phyloP scores from a whole-genome alignment of 1,284 basidiomycete genomes.

The Pseudozyma flocculosa region DNA sequence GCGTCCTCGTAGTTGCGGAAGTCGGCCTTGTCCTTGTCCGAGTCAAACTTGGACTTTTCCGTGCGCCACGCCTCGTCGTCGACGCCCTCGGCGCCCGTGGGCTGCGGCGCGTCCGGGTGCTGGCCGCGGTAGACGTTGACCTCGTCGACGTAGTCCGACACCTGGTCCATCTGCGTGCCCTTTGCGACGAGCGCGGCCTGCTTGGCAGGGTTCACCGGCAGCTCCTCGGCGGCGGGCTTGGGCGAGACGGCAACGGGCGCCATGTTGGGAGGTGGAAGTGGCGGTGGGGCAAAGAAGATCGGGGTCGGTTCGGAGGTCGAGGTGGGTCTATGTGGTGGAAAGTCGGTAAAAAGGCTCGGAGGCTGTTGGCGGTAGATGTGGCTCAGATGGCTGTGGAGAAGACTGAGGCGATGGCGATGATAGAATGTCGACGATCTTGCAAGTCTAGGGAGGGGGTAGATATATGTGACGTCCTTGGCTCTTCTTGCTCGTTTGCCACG shows the following conservation, averaged over 20 bases:
- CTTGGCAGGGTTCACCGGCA: not conserved
- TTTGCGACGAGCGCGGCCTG: conserved; percentile 3
- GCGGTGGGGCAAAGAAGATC: no score
- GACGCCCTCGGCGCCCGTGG: not conserved
- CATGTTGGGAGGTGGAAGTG: no score
- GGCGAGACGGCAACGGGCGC: not conserved
- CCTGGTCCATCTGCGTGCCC: conserved; percentile 27
- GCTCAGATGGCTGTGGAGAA: no score
- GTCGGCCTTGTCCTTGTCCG: conserved; percentile 71
- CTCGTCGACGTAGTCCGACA: conserved; percentile 37
- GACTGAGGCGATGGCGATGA: no score
- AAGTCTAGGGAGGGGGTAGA: no score
- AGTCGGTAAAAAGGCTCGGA: no score
- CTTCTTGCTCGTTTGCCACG: no score
- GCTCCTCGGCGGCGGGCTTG: not conserved
- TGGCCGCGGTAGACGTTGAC: conserved; percentile 39
- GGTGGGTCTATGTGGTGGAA: no score
- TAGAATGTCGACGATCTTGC: no score
- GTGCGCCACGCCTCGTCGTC: conserved; percentile 28
- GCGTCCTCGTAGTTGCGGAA: conserved; percentile 64
- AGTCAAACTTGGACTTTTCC: conserved; percentile 66
- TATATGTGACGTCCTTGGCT: no score
- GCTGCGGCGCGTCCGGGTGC: conserved; percentile 26
- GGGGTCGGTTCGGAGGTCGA: no score
- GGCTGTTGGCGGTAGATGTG: no score